Evolutionary conservation across 371 early-diverging fungal genomes (phyloP).

Genomic region (Rhizopus delemar): DNA sequence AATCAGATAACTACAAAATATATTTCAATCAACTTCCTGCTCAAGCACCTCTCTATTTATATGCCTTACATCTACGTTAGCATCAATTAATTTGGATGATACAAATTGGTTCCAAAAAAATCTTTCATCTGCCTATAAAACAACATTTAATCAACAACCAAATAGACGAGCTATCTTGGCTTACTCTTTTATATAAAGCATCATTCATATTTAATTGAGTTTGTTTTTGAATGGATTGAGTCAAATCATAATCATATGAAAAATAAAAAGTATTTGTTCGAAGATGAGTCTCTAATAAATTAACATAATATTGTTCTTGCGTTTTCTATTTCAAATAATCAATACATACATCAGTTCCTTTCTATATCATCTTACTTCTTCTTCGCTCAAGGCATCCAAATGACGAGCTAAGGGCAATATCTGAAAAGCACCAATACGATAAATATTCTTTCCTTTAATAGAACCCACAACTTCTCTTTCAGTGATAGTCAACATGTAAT

Average conservation of each 20-base stretch:
- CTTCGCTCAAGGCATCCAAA: constrained; percentile 45
- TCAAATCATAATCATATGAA: constrained; percentile 85
- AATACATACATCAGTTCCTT: neutral
- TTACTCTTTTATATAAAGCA: constrained; percentile 53
- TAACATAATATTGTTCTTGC: constrained; percentile 71
- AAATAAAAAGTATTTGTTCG: constrained; percentile 76
- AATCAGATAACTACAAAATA: constrained; percentile 61
- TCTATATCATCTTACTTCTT: constrained; percentile 41
- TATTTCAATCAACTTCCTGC: too few species aligned
- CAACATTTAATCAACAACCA: neutral
- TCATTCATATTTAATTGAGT: constrained; percentile 31
- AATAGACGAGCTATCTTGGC: neutral
- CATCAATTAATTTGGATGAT: constrained; percentile 66
- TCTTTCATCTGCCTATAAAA: constrained; percentile 75
- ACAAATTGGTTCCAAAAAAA: constrained; percentile 91
- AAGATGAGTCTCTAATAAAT: constrained; percentile 72
- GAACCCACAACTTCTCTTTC: constrained; percentile 70
- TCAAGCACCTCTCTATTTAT: neutral
- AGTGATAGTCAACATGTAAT: constrained; percentile 85
- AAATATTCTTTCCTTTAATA: constrained; percentile 68
- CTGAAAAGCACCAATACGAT: constrained; percentile 69
- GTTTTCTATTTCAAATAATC: constrained; percentile 37
- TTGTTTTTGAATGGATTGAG: constrained; percentile 81
- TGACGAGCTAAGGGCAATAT: constrained; percentile 70
- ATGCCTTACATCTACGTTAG: constrained; percentile 49